Conservation (phyloP, 2,329 filamentous ascomycete species). For the Epichloe uncinata region DNA sequence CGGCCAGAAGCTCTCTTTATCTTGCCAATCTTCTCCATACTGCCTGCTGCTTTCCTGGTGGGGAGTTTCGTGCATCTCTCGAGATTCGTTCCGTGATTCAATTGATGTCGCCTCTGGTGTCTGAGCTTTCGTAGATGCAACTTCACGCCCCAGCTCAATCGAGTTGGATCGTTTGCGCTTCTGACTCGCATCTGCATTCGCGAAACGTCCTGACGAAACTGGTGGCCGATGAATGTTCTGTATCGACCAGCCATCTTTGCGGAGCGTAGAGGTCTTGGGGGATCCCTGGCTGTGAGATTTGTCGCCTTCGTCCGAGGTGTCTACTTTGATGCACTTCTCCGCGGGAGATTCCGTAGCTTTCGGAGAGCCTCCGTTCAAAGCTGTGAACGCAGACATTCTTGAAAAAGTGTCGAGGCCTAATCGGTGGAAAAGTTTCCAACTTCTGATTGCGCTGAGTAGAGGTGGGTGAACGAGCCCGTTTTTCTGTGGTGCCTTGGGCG, state of each 20-base stretch:
- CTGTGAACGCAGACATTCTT: conserved; percentile 37
- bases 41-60: conserved; percentile 33
- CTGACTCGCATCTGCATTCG: conserved; percentile 36
- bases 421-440: neutral
- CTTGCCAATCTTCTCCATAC: conserved; percentile 32
- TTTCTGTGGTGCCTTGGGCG: neutral
- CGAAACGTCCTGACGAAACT: conserved; percentile 26
- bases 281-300: conserved; percentile 13
- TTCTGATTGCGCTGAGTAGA: neutral
- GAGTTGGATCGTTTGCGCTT: conserved; percentile 62
- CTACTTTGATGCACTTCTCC: conserved; percentile 16
- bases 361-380: conserved; percentile 37
- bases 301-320: conserved; percentile 21
- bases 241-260: conserved; percentile 29
- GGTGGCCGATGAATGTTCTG: conserved; percentile 28
- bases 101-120: conserved; percentile 21
- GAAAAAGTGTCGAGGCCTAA: neutral
- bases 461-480: neutral
- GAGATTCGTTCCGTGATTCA: conserved; percentile 22
- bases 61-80: conserved; percentile 29
- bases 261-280: conserved; percentile 14
- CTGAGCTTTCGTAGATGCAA: conserved; percentile 16
- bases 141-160: conserved; percentile 32
- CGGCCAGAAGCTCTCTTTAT: conserved; percentile 36
- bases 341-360: conserved; percentile 25